Evolutionary conservation across 2,329 filamentous ascomycete species (phyloP), one percentile per base, ranked within the genome.

Genomic region (Alternaria tenuissima): DNA sequence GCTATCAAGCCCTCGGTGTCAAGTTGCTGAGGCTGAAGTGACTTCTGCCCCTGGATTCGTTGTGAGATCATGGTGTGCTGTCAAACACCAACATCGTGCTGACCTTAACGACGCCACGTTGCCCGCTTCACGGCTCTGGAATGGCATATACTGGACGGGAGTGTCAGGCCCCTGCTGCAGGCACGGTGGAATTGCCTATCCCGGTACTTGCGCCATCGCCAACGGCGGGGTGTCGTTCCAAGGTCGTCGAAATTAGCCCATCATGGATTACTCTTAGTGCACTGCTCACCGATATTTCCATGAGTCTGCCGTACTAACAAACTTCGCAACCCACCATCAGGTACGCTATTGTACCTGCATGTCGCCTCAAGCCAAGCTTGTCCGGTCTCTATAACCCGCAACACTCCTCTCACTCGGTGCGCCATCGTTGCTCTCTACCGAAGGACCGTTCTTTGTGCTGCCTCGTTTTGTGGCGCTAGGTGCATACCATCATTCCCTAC

Each of bases 281-380:
- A 57, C 51, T 66, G 42, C 65, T 73, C 71, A 74, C 72, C 71
- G 71, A 72, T 73, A 74, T 68, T 74, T 74, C 20, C 69, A 72
- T 57, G 61, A 62, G 61, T 65, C 55, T 63, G 44, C 55, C 58
- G 61, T 64, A 65, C 64, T 62, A 59, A 64, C 60, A 65, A 53
- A 65, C 64, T 67, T 66, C 57, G 65, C 62, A 64, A 54, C 66
- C 68, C 67, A 67, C 64, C 69, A 66, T 62, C 64, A 62, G 59
- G 66, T 61, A 61, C 63, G 59, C 47, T 55, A 51, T 49, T 59
- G 69, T 72, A 72, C 69, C 69, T 72, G 68, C 69, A 72, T 70
- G 59, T 69, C 56, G 68, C 69, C 63, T 53, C 52, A 53, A 57
- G 58, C 65, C 59, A 71, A 68, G 65, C 48, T 52, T 55, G 63